These are phyloP conservation scores for Coprinopsis strossmayeri DNA, from an alignment of 768 basidiomycete species.

Conservation along the genomic window DNA sequence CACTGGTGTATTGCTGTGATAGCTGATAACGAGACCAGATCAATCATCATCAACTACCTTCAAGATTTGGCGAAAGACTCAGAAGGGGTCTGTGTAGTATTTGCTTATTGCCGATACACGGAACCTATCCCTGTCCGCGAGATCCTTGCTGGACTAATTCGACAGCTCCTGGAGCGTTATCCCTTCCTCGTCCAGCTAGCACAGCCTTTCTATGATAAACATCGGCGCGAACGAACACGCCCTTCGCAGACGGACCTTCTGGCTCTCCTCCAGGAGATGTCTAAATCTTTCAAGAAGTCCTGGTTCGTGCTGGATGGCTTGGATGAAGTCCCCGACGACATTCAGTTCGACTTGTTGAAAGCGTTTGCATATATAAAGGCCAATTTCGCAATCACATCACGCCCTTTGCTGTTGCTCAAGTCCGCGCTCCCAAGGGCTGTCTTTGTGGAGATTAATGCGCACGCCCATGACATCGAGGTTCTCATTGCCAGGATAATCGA, in stretches of 20 bases:
- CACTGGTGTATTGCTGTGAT: neutral
- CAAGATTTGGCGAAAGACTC: neutral
- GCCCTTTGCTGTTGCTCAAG: neutral
- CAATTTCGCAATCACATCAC: slow-evolving; percentile 1
- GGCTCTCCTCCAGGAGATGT: neutral
- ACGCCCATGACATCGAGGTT: neutral
- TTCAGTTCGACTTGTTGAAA: neutral
- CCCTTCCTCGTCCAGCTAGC: neutral
- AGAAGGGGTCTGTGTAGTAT: neutral
- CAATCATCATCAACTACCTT: neutral
- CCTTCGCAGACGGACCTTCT: neutral
- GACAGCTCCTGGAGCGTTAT: neutral
- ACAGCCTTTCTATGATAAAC: neutral
- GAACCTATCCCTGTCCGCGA: neutral
- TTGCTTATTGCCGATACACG: slow-evolving; percentile 4
- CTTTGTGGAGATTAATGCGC: neutral
- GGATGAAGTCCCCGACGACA: slow-evolving; percentile 2
- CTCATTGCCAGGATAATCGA: neutral
- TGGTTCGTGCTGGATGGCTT: neutral
- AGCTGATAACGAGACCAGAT: neutral
- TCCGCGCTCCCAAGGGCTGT: neutral
- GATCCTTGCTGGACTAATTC: neutral
- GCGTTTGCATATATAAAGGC: neutral
- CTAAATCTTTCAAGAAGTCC: neutral
- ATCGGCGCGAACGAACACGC: neutral